These are phyloP conservation scores for Curvularia spicifera DNA, from an alignment of 2,329 filamentous ascomycete genomes.

Conservation along the genomic window DNA sequence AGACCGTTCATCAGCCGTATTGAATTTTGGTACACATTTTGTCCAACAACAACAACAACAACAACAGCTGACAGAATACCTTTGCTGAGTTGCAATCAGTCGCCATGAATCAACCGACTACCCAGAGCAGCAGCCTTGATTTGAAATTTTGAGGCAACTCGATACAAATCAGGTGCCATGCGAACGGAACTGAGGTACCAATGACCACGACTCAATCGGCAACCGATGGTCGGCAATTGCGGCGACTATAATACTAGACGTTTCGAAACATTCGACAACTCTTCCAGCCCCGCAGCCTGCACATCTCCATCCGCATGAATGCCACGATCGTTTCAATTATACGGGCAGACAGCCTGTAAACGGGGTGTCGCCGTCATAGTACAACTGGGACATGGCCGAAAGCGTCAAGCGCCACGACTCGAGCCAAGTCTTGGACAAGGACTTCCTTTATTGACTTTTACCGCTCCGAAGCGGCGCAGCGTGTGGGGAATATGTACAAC, in stretches of 20 bases:
- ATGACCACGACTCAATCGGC: not conserved
- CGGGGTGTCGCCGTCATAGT: not conserved
- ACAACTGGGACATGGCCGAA: not conserved
- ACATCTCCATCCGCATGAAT: not conserved
- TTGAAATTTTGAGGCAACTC: not conserved
- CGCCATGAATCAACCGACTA: not conserved
- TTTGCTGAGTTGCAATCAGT: not conserved
- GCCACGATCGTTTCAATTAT: not conserved
- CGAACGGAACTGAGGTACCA: not conserved
- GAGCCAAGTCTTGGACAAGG: not conserved
- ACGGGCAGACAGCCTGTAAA: not conserved
- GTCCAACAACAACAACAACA: not conserved
- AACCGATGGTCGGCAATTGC: not conserved
- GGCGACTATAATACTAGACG: not conserved
- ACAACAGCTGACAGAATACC: not conserved
- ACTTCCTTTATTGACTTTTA: not conserved
- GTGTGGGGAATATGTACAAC: not conserved
- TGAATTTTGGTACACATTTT: not conserved
- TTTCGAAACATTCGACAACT: not conserved
- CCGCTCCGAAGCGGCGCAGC: not conserved
- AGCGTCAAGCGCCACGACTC: not conserved
- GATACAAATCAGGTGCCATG: not conserved
- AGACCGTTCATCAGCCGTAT: not conserved
- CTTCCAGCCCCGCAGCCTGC: not conserved
- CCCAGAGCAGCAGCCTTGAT: not conserved